Percentiles rank a stretch among this genome's conserved stretches.
Conservation (phyloP, 345 rosid genomes). For the Populus nigra region DNA sequence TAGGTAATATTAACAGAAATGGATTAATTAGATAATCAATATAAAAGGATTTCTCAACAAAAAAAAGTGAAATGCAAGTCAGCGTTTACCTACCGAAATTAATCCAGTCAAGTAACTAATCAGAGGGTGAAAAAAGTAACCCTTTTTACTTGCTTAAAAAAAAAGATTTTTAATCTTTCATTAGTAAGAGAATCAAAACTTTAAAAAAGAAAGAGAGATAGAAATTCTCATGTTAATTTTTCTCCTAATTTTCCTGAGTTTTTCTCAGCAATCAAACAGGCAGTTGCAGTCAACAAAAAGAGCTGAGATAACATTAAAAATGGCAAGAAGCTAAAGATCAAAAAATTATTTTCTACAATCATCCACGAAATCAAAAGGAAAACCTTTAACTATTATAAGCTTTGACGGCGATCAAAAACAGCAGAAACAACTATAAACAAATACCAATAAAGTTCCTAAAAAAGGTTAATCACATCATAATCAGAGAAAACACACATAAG, state of each 20-base stretch:
- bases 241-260: not conserved
- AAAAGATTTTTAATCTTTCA: not conserved
- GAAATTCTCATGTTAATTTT: not conserved
- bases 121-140: not conserved
- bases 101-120: not conserved
- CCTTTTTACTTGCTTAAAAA: not conserved
- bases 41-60: constrained; percentile 15
- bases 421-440: not conserved
- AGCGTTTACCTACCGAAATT: constrained; percentile 17
- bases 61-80: constrained; percentile 18
- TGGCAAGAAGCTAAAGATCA: not conserved
- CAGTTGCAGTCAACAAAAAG: not conserved
- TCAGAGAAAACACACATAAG: not conserved
- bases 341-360: not conserved
- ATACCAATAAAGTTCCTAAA: not conserved
- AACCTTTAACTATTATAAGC: not conserved
- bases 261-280: constrained; percentile 10
- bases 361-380: not conserved
- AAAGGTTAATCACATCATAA: not conserved
- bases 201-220: not conserved
- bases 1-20: constrained; percentile 2
- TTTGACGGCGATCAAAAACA: not conserved
- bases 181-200: not conserved
- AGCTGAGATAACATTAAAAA: not conserved
- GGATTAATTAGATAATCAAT: constrained; percentile 10